Percentiles rank a stretch among this genome's conserved stretches.
phyloP scores from a whole-genome alignment of 768 basidiomycete species.

The Russula olivacea region DNA sequence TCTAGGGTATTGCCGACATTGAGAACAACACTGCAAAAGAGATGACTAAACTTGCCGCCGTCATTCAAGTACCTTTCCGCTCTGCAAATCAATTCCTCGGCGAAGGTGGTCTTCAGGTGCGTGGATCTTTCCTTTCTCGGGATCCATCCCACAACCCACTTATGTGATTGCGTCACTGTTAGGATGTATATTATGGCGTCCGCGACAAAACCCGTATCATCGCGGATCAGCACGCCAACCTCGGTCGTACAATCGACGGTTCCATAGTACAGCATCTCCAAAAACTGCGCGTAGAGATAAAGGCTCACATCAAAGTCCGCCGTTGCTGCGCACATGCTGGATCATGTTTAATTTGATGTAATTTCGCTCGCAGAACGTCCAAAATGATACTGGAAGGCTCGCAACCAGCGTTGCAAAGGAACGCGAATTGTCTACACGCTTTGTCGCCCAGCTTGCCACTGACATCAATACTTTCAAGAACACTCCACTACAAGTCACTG shows the following conservation, averaged over 20 bases:
- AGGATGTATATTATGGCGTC: conserved; percentile 91
- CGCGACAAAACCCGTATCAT: conserved; percentile 90
- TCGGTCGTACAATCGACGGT: conserved; percentile 92
- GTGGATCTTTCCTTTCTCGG: conserved; percentile 16
- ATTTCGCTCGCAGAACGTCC: conserved; percentile 59
- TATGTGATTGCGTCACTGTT: neutral
- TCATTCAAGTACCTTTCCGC: conserved; percentile 95
- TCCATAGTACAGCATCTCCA: conserved; percentile 97
- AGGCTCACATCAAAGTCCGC: conserved; percentile 89
- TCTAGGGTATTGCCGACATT: conserved; percentile 68
- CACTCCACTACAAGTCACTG: conserved; percentile 79
- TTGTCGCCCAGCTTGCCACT: conserved; percentile 82
- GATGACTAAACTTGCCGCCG: conserved; percentile 86
- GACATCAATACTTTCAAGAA: conserved; percentile 91
- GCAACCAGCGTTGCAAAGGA: conserved; percentile 90
- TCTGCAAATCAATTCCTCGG: conserved; percentile 97
- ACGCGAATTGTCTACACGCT: conserved; percentile 77
- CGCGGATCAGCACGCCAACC: conserved; percentile 93
- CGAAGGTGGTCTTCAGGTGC: conserved; percentile 87
- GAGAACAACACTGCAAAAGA: conserved; percentile 93
- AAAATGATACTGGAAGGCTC: conserved; percentile 92
- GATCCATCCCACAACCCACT: neutral
- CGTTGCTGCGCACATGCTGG: neutral
- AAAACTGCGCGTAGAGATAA: conserved; percentile 91
- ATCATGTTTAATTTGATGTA: neutral